Evolutionary conservation across 1,284 basidiomycete species (phyloP).

Genomic region (Phenoliferia sp.): DNA sequence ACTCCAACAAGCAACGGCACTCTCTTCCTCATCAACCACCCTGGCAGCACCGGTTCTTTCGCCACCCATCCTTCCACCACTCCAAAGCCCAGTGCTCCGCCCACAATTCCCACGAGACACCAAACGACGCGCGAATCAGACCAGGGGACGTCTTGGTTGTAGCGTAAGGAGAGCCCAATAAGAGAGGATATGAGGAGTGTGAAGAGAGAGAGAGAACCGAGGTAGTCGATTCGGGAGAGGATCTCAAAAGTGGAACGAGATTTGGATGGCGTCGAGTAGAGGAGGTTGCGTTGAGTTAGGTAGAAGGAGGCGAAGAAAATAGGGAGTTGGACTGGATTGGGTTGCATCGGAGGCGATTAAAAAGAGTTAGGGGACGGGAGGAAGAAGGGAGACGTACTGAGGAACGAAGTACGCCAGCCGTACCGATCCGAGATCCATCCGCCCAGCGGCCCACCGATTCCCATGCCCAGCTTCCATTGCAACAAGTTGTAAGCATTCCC

Average conservation of each 20-base stretch:
- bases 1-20: constrained; percentile 75
- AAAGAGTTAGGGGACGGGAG: constrained; percentile 56
- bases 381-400: constrained; percentile 68
- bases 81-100: constrained; percentile 59
- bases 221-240: constrained; percentile 70
- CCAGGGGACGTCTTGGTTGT: constrained; percentile 74
- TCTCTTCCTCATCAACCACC: constrained; percentile 64
- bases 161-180: constrained; percentile 71
- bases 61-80: constrained; percentile 68
- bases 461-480: no score
- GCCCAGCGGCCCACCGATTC: constrained; percentile 82
- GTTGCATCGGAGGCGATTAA: no score
- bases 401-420: constrained; percentile 62
- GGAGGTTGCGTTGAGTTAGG: constrained; percentile 53
- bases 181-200: constrained; percentile 66
- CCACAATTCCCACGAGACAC: constrained; percentile 55
- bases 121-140: constrained; percentile 62
- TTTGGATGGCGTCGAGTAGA: constrained; percentile 36
- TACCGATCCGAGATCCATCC: constrained; percentile 77
- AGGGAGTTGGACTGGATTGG: constrained; percentile 52
- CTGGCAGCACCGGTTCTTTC: constrained; percentile 76
- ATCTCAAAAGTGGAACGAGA: constrained; percentile 52
- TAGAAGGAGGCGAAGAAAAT: background rate
- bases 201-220: constrained; percentile 74
- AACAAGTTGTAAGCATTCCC: no score